Evolutionary conservation across 176 grass and related monocot species (phyloP), one percentile per base, ranked within the genome.

Genomic region (Hsuehochloa calcarea): DNA sequence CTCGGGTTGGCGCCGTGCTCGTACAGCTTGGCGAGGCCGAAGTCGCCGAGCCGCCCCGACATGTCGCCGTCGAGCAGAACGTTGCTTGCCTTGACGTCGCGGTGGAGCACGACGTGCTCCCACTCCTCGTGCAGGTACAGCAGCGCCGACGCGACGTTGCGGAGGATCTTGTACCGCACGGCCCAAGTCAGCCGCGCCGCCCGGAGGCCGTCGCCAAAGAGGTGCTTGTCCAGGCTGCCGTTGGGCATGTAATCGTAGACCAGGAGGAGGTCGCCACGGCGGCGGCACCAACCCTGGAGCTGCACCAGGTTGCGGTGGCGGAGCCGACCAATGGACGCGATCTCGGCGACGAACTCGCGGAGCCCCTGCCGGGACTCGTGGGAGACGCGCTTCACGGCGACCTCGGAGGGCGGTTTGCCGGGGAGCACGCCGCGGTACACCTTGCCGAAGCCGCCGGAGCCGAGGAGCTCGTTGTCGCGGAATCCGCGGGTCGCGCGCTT

Each of bases 191-290:
- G 92, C 31, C 20, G 10, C 35, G 64, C 47, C 15, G 77, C 78
- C 16, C 41, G 31, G 17, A 64, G 38, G 29, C 8, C 16, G 82
- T 88, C 74, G 72, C 25, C 65, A 79, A 94, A 93, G 35, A 97
- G 86, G 89, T 90, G 85, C 35, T 77, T 85, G 92, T 97, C 94
- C 9, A 94, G 86, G 87, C 86, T 92, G 52, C 90, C 92, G 75
- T 97, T 92, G 65, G 90, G 84, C 94, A 97, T 97, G 88, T 86
- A 97, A 61, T 97, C 92, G 84, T 97, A 97, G 10, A 97, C 92
- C 2, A 97, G 85, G 65, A 97, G 85, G 29, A 97, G 90, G 68
- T 97, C 90, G 51, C 84, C 88, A 49, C 84, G 88, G 46, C 92
- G 90, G 56, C 92, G 90, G 88, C 94, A 97, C 94, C 94, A 97